Evolutionary conservation across 2,329 filamentous ascomycete species (phyloP).

Genomic region (Penicillium capsulatum): DNA sequence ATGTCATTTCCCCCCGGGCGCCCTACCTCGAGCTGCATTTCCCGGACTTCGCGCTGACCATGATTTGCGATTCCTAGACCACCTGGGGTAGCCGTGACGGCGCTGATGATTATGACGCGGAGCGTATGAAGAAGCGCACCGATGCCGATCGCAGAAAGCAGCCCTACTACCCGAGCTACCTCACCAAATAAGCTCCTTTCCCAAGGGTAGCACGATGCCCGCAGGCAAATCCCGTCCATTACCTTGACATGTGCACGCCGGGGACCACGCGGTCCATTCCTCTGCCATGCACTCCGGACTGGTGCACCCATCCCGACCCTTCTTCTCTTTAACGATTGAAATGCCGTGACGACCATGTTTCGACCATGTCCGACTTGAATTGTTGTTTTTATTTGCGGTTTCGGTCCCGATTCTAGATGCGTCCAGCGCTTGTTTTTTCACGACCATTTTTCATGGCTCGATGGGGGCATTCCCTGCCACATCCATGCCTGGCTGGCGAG

Average conservation of each 20-base stretch:
- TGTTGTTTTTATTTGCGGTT: constrained; percentile 6
- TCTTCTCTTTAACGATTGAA: constrained; percentile 24
- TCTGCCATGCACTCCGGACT: background rate
- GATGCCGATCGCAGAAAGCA: constrained; percentile 34
- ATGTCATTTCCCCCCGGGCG: background rate
- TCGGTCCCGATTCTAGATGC: constrained; percentile 21
- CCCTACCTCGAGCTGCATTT: constrained; percentile 2
- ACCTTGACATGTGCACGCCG: constrained; percentile 3
- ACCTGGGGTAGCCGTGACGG: constrained; percentile 94
- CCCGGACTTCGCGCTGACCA: constrained; percentile 12
- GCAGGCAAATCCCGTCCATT: constrained; percentile 4
- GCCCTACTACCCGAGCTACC: constrained; percentile 31
- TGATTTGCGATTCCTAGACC: constrained; percentile 55
- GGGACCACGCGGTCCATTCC: background rate
- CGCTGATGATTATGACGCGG: constrained; percentile 76
- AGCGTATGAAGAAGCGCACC: constrained; percentile 56
- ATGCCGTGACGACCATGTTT: constrained; percentile 24
- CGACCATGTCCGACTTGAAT: constrained; percentile 12
- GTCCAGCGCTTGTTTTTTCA: constrained; percentile 10
- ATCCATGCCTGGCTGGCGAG: background rate
- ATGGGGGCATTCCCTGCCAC: background rate
- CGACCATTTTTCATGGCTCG: background rate
- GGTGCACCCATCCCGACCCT: background rate
- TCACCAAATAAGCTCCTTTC: constrained; percentile 24
- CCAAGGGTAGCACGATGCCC: background rate